Conservation (phyloP, 2,329 filamentous ascomycete species). For the Moelleriella libera region DNA sequence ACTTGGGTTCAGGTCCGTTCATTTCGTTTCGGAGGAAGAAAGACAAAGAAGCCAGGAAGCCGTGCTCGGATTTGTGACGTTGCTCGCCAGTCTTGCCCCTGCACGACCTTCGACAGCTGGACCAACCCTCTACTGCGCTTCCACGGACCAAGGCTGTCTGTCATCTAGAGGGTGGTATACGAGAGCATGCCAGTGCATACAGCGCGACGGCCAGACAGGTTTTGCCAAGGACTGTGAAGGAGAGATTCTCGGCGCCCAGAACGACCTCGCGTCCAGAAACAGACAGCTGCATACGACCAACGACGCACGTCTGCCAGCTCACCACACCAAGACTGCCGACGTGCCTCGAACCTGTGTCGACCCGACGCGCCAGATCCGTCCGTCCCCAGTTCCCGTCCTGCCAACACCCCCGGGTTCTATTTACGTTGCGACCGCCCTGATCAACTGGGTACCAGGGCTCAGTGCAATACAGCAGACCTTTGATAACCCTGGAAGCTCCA, state of each 20-base stretch:
- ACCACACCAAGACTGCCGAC: not conserved
- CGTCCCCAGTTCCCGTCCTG: slow-evolving; percentile 2
- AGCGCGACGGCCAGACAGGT: not conserved
- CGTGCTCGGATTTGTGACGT: not conserved
- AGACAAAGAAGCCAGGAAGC: not conserved
- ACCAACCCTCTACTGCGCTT: not conserved
- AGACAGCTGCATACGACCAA: slow-evolving; percentile 5
- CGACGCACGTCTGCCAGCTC: slow-evolving; percentile 5
- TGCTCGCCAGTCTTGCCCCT: too few species aligned
- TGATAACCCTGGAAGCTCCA: not conserved
- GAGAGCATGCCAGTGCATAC: not conserved
- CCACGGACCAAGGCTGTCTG: not conserved
- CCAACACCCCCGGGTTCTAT: slow-evolving; percentile 1
- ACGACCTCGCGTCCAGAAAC: slow-evolving; percentile 3
- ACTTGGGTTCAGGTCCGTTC: not conserved
- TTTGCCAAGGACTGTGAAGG: not conserved
- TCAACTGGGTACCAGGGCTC: not conserved
- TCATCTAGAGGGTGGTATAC: not conserved
- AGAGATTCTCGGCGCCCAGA: slow-evolving; percentile 2
- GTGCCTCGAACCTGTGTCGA: slow-evolving; percentile 1
- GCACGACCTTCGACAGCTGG: not conserved
- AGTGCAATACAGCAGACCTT: not conserved
- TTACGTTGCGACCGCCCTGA: slow-evolving; percentile 1
- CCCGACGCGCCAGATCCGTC: slow-evolving; percentile 4
- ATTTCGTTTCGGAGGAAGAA: not conserved